These are phyloP conservation scores for Penicillium robsamsonii DNA, from an alignment of 495 filamentous ascomycete genomes.

Conservation along the genomic window DNA sequence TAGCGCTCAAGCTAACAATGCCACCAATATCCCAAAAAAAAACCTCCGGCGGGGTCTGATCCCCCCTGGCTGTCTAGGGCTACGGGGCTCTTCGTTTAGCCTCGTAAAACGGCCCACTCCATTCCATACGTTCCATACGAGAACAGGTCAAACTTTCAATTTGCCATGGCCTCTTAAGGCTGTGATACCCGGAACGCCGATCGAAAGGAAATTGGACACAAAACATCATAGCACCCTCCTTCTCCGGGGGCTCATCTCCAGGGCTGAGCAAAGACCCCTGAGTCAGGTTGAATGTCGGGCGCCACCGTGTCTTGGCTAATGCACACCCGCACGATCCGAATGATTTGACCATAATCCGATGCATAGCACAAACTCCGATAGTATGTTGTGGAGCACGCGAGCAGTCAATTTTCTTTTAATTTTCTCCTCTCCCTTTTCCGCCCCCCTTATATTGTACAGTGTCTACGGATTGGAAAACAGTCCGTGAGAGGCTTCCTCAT, in stretches of 20 bases:
- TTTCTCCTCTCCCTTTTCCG: neutral
- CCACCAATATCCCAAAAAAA: neutral
- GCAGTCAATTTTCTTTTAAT: conserved; percentile 4
- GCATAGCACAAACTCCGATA: conserved; percentile 7
- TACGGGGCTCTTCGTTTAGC: neutral
- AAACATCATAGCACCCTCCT: neutral
- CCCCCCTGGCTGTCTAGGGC: neutral
- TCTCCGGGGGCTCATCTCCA: neutral
- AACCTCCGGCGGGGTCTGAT: neutral
- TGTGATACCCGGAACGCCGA: neutral
- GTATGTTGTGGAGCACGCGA: conserved; percentile 11
- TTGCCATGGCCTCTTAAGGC: neutral
- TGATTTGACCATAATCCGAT: neutral
- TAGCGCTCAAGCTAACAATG: neutral
- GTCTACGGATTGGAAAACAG: conserved; percentile 7
- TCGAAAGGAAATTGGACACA: neutral
- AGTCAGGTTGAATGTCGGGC: conserved; percentile 1
- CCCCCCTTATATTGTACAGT: neutral
- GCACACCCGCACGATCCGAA: conserved; percentile 1
- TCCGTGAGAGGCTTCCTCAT: conserved; percentile 4
- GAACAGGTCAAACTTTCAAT: neutral
- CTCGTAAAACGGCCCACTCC: neutral
- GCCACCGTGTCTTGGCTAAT: conserved; percentile 7
- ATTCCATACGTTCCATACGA: neutral
- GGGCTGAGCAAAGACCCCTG: neutral